phyloP scores from a whole-genome alignment of 2,329 filamentous ascomycete genomes.

The Penicillium rolfsii region DNA sequence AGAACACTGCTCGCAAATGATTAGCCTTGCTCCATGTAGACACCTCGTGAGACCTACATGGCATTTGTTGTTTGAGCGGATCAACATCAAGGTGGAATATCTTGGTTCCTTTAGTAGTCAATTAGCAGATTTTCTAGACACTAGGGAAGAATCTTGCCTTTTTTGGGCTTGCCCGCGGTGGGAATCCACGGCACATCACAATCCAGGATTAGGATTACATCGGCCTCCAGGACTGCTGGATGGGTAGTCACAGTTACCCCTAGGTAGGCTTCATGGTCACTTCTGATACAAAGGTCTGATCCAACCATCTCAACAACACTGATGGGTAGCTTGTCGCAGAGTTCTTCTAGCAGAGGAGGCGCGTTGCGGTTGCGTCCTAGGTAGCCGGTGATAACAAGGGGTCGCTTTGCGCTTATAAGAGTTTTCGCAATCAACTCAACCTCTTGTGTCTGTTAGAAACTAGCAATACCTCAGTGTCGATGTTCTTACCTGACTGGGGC shows the following conservation, averaged over 20 bases:
- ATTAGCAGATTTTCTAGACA: background rate
- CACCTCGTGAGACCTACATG: slow-evolving; percentile 67
- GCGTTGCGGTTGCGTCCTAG: slow-evolving; percentile 50
- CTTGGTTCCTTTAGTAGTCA: slow-evolving; percentile 50
- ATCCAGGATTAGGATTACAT: slow-evolving; percentile 80
- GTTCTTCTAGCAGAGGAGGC: slow-evolving; percentile 45
- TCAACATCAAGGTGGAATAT: slow-evolving; percentile 69
- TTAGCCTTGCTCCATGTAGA: background rate
- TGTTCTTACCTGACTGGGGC: slow-evolving; percentile 15
- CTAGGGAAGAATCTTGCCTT: background rate
- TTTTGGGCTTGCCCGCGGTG: slow-evolving; percentile 62
- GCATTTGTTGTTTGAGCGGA: slow-evolving; percentile 70
- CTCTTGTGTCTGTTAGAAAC: slow-evolving; percentile 17
- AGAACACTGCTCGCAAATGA: slow-evolving; percentile 43
- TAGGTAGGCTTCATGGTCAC: slow-evolving; percentile 58
- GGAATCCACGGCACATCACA: slow-evolving; percentile 92
- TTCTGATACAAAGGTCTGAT: slow-evolving; percentile 51
- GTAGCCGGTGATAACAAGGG: slow-evolving; percentile 55
- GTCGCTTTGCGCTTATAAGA: slow-evolving; percentile 49
- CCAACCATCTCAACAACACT: slow-evolving; percentile 54
- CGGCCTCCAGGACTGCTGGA: slow-evolving; percentile 71
- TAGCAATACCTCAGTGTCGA: accelerated
- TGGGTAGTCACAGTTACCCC: slow-evolving; percentile 75
- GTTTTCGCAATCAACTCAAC: slow-evolving; percentile 46
- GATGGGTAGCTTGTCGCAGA: slow-evolving; percentile 53